Conservation (phyloP, 2,329 filamentous ascomycete genomes). For the Blastomyces emzantsi region DNA sequence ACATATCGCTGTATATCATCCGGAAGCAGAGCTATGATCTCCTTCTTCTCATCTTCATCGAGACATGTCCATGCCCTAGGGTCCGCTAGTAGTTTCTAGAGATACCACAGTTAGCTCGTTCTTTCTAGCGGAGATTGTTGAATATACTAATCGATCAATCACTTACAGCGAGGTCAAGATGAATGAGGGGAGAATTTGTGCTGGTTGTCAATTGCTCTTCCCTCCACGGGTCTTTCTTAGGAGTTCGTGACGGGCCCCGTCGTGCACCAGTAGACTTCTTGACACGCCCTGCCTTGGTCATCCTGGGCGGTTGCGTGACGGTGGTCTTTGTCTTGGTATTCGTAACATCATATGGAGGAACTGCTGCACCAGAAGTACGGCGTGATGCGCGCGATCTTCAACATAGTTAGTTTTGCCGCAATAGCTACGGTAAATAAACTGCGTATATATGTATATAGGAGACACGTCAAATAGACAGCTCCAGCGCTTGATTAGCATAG, state of each 20-base stretch:
- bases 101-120: slow-evolving; percentile 3
- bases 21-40: slow-evolving; percentile 34
- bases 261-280: slow-evolving; percentile 22
- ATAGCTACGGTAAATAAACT: not conserved
- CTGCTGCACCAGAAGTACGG: slow-evolving; percentile 23
- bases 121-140: not conserved
- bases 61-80: slow-evolving; percentile 36
- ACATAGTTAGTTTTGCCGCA: slow-evolving; percentile 3
- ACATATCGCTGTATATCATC: slow-evolving; percentile 34
- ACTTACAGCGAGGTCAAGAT: slow-evolving; percentile 34
- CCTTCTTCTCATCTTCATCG: slow-evolving; percentile 34
- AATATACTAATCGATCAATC: not conserved
- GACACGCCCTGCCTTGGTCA: slow-evolving; percentile 13
- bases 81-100: slow-evolving; percentile 32
- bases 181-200: slow-evolving; percentile 28
- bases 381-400: slow-evolving; percentile 19
- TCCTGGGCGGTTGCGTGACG: slow-evolving; percentile 23
- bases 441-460: not conserved
- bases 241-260: slow-evolving; percentile 26
- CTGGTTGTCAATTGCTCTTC: slow-evolving; percentile 34
- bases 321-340: slow-evolving; percentile 12
- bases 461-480: not conserved
- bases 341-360: slow-evolving; percentile 19
- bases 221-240: slow-evolving; percentile 31
- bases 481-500: not conserved